Base-by-base conservation (phyloP, 139 green algal genomes). In the Chlamydomonas sp. region DNA sequence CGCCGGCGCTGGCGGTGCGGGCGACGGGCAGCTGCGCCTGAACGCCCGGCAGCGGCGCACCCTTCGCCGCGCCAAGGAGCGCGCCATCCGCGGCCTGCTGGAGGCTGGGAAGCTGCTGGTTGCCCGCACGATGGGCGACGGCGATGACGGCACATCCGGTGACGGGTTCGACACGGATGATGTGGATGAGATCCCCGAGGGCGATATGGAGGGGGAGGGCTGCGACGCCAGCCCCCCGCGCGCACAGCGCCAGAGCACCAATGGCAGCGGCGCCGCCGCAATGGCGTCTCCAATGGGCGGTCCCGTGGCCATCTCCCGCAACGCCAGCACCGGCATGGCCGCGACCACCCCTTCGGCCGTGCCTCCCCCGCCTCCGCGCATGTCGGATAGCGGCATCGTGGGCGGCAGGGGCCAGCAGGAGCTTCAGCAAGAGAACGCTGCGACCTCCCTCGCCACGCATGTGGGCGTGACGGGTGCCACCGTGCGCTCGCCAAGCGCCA, bases 21-120 rank as follows among this genome's bases (percentile, higher is more conserved):
- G 68, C 3, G 91, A 92, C n/a, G 89, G 88, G 6, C 84, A 87
- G 63, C 85, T 89, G 7, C 85, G 90, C 31, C 79, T 95, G 1
- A 95, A 95, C 80, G 90, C 92, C 3, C 90, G 92, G 2, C 92
- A 95, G 90, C 92, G 92, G n/a, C 90, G 92, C n/a, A 95, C 92
- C 5, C 90, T 95, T 88, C 89, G 92, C 57, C 79, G 92, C 3
- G 92, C 92, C 2, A 90, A 91, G 87, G 92, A 95, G 89, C 89
- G 92, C 0, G 92, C 90, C 9, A 90, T 95, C 66, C 91, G 91
- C 63, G 92, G 90, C 1, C 73, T 95, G 69, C 86, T 93, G 75
- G 92, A 95, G 88, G 88, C 91, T 14, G 86, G 89, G 10, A 84
- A 92, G 62, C 49, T 89, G 74, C 85, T 93, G 77, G 89, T 93